phyloP scores from a whole-genome alignment of 2,329 filamentous ascomycete genomes.

The Colletotrichum liaoningense region DNA sequence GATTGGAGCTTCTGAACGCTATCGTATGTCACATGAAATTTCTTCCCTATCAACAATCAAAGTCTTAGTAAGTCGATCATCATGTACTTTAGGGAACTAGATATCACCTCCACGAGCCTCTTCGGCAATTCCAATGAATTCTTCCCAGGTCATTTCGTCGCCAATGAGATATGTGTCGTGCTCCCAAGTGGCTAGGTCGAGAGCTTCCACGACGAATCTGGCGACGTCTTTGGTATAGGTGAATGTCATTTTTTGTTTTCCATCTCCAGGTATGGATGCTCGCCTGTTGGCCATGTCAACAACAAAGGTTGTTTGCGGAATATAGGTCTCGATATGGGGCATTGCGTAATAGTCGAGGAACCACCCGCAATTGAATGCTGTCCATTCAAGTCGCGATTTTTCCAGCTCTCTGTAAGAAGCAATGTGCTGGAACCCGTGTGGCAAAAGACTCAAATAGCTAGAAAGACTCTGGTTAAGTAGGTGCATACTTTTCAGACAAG shows the following conservation, averaged over 20 bases:
- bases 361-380: constrained; percentile 39
- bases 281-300: constrained; percentile 3
- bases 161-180: constrained; percentile 44
- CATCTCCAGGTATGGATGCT: constrained; percentile 17
- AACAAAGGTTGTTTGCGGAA: neutral
- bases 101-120: constrained; percentile 34
- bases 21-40: constrained; percentile 40
- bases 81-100: no score
- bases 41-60: no score
- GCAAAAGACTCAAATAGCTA: no score
- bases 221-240: constrained; percentile 26
- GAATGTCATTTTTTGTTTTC: constrained; percentile 14
- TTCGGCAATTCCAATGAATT: constrained; percentile 49
- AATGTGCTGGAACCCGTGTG: no score
- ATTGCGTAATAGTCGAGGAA: constrained; percentile 44
- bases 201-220: constrained; percentile 48
- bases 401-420: neutral
- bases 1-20: constrained; percentile 42
- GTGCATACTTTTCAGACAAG: no score
- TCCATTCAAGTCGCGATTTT: constrained; percentile 14
- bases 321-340: constrained; percentile 37
- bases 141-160: constrained; percentile 50
- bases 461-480: no score
- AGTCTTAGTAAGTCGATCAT: no score
- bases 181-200: constrained; percentile 53